Base-by-base conservation (phyloP, 1,284 basidiomycete species). In the Wallemia hederae region DNA sequence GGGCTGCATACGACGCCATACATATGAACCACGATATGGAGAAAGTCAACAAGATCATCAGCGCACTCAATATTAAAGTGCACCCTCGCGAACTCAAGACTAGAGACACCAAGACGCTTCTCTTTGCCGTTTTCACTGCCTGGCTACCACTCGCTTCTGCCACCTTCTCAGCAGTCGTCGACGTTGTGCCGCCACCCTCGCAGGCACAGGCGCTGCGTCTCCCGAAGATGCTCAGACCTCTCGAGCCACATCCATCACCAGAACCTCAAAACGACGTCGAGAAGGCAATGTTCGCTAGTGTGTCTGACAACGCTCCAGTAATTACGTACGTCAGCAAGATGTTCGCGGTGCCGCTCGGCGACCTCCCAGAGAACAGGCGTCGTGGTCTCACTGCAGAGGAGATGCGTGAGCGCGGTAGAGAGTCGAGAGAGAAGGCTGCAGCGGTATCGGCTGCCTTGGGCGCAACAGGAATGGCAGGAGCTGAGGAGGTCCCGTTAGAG, bases 301-400 rank as follows among this genome's bases (percentile, higher is more conserved):
- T 78, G n/a, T 73, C 68, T 1, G 66, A 78, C 1, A 75, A 76
- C 2, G 79, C 81, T 0, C 77, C 73, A 61, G 74, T 89, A n/a
- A 78, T 82, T 15, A 87, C 81, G 2, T 94, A 92, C 69, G 85
- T 98, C 60, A 94, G 87, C 75, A 98, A 98, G 71, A 98, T 98
- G 92, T 97, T 98, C 70, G 90, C 90, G 0, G 82, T 97, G 1
- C 73, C 80, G 24, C 73, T 72, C 22, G 79, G 78, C 60, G 85
- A 92, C 59, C 72, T 98, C 28, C 92, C 92, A 0, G 83, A 91
- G 66, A 82, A 83, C 69, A 86, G 83, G 71, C 79, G 81, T 67
- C 80, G 76, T 64, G 74, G 78, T 26, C 68, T 89, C 61, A 87
- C 83, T 0, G 86, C 85, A 0, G 88, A 94, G 31, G 86, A 94